These are phyloP conservation scores for Gracilaria vermiculophylla DNA, from an alignment of 23 red algal species.

Conservation along the genomic window DNA sequence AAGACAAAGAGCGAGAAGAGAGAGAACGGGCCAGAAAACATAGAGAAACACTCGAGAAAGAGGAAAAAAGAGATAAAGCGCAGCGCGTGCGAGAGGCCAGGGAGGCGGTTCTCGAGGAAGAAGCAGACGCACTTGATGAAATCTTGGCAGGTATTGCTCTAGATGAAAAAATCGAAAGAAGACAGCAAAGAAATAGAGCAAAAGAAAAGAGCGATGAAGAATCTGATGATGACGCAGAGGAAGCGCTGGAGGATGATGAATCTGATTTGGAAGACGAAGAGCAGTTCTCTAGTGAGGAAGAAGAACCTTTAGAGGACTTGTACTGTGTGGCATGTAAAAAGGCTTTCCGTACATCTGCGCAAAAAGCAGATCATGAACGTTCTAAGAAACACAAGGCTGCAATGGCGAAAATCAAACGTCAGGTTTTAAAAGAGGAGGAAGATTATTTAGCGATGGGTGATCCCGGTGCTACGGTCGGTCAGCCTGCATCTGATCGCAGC, in stretches of 20 bases:
- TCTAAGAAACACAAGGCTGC: slow-evolving; percentile 85
- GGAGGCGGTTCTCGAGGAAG: slow-evolving; percentile 69
- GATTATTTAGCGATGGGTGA: background rate
- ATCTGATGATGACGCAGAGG: slow-evolving; percentile 15
- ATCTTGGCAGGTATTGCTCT: slow-evolving; percentile 69
- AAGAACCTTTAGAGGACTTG: slow-evolving; percentile 12
- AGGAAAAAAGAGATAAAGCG: slow-evolving; percentile 32
- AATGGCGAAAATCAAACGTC: slow-evolving; percentile 29
- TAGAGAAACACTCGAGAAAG: background rate
- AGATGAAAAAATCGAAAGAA: slow-evolving; percentile 53
- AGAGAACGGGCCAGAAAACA: slow-evolving; percentile 26
- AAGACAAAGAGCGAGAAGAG: slow-evolving; percentile 57
- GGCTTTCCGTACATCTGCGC: slow-evolving; percentile 62
- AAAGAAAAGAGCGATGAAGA: slow-evolving; percentile 2
- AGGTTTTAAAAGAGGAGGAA: slow-evolving; percentile 49
- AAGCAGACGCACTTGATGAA: slow-evolving; percentile 76
- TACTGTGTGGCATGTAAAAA: slow-evolving; percentile 86
- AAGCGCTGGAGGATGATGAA: background rate
- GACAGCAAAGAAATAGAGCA: background rate
- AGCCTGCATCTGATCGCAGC: background rate
- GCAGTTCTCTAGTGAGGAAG: background rate
- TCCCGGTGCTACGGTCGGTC: background rate
- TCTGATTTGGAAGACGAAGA: slow-evolving; percentile 7
- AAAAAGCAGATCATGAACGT: slow-evolving; percentile 81
- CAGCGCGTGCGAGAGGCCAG: slow-evolving; percentile 47